A percentile compares a stretch with the other conserved stretches of the same genome.
Conservation (phyloP, 2,329 filamentous ascomycete species). For the Aspergillus sp. region DNA sequence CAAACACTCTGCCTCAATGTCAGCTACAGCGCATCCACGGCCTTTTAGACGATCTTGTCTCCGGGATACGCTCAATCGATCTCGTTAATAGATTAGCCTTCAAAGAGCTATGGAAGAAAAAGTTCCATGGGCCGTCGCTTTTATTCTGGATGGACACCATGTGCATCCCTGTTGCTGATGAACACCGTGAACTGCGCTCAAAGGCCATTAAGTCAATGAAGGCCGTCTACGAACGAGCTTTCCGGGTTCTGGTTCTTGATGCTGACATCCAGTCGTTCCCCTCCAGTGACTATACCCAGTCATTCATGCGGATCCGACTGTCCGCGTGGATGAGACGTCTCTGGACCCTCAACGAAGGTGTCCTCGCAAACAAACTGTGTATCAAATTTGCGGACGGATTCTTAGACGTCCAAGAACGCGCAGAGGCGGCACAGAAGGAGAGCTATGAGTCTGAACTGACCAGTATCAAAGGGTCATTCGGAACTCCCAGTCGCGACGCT, state of each 20-base stretch:
- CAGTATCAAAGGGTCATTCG: neutral
- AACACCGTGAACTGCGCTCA: neutral
- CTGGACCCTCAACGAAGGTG: constrained; percentile 8
- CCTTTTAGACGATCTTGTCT: neutral
- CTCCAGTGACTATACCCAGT: neutral
- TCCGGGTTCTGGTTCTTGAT: constrained; percentile 4
- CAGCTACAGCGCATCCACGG: constrained; percentile 1
- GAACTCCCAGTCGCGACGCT: constrained; percentile 2
- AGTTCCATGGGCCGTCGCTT: constrained; percentile 5
- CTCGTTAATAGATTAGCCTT: constrained; percentile 6
- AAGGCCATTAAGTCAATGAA: constrained; percentile 8
- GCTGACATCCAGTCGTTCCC: constrained; percentile 1
- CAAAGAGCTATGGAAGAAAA: constrained; percentile 6
- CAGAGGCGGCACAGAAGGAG: neutral
- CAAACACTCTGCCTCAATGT: constrained; percentile 2
- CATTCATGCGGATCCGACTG: constrained; percentile 7
- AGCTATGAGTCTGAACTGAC: neutral
- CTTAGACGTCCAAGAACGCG: neutral
- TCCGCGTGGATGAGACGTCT: constrained; percentile 11
- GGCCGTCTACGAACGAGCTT: constrained; percentile 4
- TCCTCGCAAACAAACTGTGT: constrained; percentile 1
- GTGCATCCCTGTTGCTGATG: constrained; percentile 1
- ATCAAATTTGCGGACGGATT: constrained; percentile 4
- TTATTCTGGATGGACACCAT: constrained; percentile 9
- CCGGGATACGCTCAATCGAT: neutral